A percentile compares a stretch with the other conserved stretches of the same genome.
Evolutionary conservation across 768 basidiomycete species (phyloP).

Genomic region (Pisolithus orientalis): DNA sequence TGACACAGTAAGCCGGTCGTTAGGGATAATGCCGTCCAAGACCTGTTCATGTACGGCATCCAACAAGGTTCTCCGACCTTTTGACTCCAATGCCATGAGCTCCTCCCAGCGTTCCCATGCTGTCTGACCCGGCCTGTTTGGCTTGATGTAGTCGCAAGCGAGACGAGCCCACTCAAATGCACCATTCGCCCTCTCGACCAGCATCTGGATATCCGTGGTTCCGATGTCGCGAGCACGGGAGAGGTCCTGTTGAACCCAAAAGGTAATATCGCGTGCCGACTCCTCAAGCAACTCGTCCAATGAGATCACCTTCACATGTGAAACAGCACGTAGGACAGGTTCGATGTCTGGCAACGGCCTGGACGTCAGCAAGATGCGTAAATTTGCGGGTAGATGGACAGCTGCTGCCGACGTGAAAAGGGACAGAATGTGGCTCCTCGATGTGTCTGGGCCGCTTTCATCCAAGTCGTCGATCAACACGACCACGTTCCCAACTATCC

Average conservation of each 20-base stretch:
- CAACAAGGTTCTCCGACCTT: not conserved
- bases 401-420: not conserved
- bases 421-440: not conserved
- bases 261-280: not conserved
- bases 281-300: not conserved
- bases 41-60: not conserved
- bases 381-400: not conserved
- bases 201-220: not conserved
- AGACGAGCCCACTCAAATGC: not conserved
- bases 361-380: not conserved
- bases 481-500: constrained; percentile 14
- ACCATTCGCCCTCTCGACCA: not conserved
- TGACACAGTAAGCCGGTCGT: not conserved
- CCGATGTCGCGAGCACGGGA: not conserved
- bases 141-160: not conserved
- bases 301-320: not conserved
- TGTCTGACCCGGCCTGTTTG: not conserved
- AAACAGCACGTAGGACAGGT: not conserved
- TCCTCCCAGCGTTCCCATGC: not conserved
- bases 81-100: not conserved
- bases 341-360: not conserved
- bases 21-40: not conserved
- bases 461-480: constrained; percentile 22
- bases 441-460: constrained; percentile 4
- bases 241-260: not conserved